phyloP scores from a whole-genome alignment of 768 basidiomycete species.

The Macrocybe gigantea region DNA sequence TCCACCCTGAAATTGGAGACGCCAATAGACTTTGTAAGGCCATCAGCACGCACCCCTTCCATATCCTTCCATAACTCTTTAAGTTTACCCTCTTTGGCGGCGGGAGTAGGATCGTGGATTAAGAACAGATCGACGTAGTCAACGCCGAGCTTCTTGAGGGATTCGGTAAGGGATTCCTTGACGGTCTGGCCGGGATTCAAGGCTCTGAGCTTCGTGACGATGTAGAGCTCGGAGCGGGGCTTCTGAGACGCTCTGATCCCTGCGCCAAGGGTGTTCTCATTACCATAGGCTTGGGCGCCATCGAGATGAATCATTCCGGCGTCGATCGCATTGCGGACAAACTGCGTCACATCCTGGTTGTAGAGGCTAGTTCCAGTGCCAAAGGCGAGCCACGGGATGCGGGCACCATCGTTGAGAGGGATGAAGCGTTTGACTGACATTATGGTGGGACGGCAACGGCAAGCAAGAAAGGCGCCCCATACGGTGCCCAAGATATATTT shows the following conservation, averaged over 20 bases:
- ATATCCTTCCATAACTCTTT: slow-evolving; percentile 53
- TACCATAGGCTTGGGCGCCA: slow-evolving; percentile 54
- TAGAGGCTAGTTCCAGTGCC: slow-evolving; percentile 57
- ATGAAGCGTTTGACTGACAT: slow-evolving; percentile 25
- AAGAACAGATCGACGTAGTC: slow-evolving; percentile 61
- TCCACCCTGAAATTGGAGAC: slow-evolving; percentile 63
- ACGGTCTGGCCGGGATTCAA: slow-evolving; percentile 40
- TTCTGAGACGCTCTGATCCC: slow-evolving; percentile 47
- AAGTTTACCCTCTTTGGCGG: slow-evolving; percentile 32
- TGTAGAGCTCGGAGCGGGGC: slow-evolving; percentile 48
- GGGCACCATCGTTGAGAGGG: slow-evolving; percentile 49
- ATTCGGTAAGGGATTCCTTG: slow-evolving; percentile 41
- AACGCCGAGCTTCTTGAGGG: slow-evolving; percentile 45
- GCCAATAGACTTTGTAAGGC: slow-evolving; percentile 52
- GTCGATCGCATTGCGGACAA: slow-evolving; percentile 43
- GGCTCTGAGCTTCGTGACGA: slow-evolving; percentile 54
- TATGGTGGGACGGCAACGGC: slow-evolving; percentile 9
- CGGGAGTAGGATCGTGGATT: slow-evolving; percentile 43
- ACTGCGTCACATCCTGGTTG: slow-evolving; percentile 33
- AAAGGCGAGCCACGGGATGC: slow-evolving; percentile 53
- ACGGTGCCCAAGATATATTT: background rate
- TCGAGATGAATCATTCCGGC: slow-evolving; percentile 57
- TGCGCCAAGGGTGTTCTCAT: slow-evolving; percentile 47
- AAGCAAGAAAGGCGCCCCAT: background rate
- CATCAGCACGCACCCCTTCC: slow-evolving; percentile 46